A percentile compares a stretch with the other conserved stretches of the same genome.
Evolutionary conservation across 257 asterid genomes (phyloP).

Genomic region (Nicotiana otophora): DNA sequence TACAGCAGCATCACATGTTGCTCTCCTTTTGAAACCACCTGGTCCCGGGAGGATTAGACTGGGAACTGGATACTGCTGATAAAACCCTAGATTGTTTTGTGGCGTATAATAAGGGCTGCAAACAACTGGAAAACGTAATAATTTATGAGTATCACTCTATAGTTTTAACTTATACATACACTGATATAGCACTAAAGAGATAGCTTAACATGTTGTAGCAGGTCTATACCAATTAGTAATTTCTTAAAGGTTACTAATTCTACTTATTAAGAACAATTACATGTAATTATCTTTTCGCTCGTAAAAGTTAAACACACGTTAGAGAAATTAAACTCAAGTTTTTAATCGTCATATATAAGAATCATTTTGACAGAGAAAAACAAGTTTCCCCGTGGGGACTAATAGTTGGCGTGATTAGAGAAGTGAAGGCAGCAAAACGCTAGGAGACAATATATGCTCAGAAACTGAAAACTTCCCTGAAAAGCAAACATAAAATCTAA

Average conservation of each 20-base stretch:
- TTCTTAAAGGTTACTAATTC: no score
- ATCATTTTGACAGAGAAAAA: not conserved
- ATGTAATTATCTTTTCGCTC: not conserved
- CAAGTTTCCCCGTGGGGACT: not conserved
- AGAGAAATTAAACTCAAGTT: not conserved
- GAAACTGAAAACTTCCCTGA: not conserved
- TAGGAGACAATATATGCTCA: not conserved
- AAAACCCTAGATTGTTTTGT: conserved; percentile 27
- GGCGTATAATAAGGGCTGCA: conserved; percentile 53
- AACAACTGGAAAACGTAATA: conserved; percentile 25
- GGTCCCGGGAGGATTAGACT: conserved; percentile 34
- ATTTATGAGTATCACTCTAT: not conserved
- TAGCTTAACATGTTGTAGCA: no score
- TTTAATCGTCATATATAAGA: not conserved
- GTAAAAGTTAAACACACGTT: not conserved
- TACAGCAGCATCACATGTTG: not conserved
- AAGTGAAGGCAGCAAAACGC: not conserved
- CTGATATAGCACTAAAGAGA: not conserved
- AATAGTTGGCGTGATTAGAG: not conserved
- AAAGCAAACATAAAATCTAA: not conserved
- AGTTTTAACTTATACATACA: not conserved
- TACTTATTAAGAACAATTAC: no score
- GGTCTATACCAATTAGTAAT: no score
- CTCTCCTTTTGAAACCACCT: conserved; percentile 17
- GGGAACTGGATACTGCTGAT: conserved; percentile 30